Percentiles rank a stretch among this genome's conserved stretches.
phyloP scores from a whole-genome alignment of 176 grass and related monocot genomes.

The Tuctoria greenei region DNA sequence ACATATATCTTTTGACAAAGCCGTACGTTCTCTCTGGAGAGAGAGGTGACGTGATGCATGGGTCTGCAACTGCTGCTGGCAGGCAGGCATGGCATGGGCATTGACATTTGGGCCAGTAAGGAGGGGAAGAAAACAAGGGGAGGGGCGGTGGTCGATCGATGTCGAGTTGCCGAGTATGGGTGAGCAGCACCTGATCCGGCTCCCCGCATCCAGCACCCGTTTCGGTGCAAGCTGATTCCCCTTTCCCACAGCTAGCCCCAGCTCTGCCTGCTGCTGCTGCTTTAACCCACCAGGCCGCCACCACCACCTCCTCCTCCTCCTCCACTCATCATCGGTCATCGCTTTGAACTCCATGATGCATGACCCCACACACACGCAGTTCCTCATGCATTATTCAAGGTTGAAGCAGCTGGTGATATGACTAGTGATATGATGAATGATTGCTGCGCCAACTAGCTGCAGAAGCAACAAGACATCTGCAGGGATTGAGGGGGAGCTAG shows the following conservation, averaged over 20 bases:
- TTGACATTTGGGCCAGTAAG: background rate
- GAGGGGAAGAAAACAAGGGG: too few species aligned
- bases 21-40: background rate
- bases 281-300: background rate
- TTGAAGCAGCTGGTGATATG: background rate
- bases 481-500: too few species aligned
- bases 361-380: too few species aligned
- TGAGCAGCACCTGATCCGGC: constrained; percentile 47
- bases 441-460: too few species aligned
- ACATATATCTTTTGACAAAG: background rate
- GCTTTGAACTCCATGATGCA: background rate
- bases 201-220: constrained; percentile 2
- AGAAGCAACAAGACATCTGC: too few species aligned
- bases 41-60: background rate
- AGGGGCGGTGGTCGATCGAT: constrained; percentile 22
- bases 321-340: background rate
- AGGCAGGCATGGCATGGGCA: background rate
- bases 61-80: too few species aligned
- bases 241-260: background rate
- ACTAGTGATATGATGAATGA: too few species aligned
- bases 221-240: constrained; percentile 24
- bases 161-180: constrained; percentile 45
- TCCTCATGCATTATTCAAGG: background rate
- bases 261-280: background rate
- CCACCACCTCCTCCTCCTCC: background rate